These are phyloP conservation scores for Gonium pectorale DNA, from an alignment of 139 green algal species.

Conservation along the genomic window DNA sequence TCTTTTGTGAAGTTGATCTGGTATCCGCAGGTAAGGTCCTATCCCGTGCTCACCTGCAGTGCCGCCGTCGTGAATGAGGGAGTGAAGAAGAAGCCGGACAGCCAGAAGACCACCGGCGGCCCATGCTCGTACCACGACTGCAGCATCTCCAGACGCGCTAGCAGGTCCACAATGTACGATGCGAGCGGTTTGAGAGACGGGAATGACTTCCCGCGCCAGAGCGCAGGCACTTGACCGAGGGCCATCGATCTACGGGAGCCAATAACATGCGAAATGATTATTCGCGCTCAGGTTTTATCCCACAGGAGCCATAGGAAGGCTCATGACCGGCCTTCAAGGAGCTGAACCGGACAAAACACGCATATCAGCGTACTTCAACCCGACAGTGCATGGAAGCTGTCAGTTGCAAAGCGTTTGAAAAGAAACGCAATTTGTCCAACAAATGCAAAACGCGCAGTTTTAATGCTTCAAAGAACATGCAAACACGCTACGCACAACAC, in stretches of 20 bases:
- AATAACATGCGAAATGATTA: too few species aligned
- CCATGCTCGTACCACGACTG: slow-evolving; percentile 58
- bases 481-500: too few species aligned
- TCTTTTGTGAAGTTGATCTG: not conserved
- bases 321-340: too few species aligned
- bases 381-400: too few species aligned
- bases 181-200: slow-evolving; percentile 79
- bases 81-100: slow-evolving; percentile 91
- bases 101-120: slow-evolving; percentile 79
- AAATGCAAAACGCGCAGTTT: too few species aligned
- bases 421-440: too few species aligned
- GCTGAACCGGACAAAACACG: too few species aligned
- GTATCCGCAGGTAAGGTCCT: not conserved
- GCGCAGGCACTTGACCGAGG: slow-evolving; percentile 64
- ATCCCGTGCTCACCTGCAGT: slow-evolving; percentile 53
- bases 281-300: too few species aligned
- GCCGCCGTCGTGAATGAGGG: slow-evolving; percentile 80
- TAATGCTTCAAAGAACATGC: too few species aligned
- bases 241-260: slow-evolving; percentile 42
- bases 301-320: too few species aligned
- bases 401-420: too few species aligned
- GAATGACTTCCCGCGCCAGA: slow-evolving; percentile 80
- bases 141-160: slow-evolving; percentile 71
- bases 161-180: slow-evolving; percentile 77
- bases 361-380: too few species aligned